Evolutionary conservation across 257 asterid species (phyloP).

Genomic region (Salvia miltiorrhiza): DNA sequence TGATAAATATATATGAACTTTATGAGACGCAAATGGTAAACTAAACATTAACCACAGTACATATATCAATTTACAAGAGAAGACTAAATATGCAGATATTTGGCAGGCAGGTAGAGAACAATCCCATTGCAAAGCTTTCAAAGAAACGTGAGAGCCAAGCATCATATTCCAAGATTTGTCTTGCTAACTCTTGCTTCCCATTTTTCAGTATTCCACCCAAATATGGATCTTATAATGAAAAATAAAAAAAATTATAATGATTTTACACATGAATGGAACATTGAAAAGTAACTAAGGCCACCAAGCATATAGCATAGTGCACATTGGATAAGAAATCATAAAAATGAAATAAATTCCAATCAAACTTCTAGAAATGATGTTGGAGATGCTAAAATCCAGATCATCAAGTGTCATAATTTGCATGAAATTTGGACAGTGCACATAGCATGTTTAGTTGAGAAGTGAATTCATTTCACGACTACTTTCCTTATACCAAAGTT

Average conservation of each 20-base stretch:
- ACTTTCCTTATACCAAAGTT: neutral
- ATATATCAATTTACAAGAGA: neutral
- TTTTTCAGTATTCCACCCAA: neutral
- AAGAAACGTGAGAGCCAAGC: neutral
- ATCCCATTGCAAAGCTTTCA: neutral
- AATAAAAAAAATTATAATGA: no score
- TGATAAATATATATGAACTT: neutral
- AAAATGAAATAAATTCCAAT: constrained; percentile 8
- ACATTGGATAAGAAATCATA: neutral
- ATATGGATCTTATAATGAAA: neutral
- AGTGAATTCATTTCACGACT: neutral
- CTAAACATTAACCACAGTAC: neutral
- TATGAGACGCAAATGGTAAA: neutral
- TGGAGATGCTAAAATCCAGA: neutral
- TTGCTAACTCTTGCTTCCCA: neutral
- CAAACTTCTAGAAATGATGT: neutral
- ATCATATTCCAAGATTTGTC: neutral
- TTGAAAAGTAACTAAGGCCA: constrained; percentile 7
- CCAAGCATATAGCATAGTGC: constrained; percentile 2
- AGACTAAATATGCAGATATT: constrained; percentile 1
- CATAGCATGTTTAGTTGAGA: constrained; percentile 2
- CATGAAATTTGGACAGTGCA: neutral
- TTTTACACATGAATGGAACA: neutral
- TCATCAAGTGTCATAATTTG: constrained; percentile 1
- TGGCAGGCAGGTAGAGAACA: neutral